Conservation (phyloP, 345 rosid genomes). For the Brassica juncea region DNA sequence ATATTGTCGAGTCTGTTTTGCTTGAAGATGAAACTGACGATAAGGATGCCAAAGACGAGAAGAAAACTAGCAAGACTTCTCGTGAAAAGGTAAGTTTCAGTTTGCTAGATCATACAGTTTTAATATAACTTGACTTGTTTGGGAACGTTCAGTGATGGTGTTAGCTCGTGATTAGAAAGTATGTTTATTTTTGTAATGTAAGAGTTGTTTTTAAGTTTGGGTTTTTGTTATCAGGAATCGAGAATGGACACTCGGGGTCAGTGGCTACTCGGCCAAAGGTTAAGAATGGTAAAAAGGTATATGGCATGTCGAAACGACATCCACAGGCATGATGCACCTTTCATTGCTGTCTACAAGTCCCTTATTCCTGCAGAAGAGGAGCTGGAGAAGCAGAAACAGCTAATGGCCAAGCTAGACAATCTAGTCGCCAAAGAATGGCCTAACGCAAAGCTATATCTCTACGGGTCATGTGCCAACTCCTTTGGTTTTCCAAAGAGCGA, state of each 20-base stretch:
- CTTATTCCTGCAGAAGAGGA: conserved; percentile 82
- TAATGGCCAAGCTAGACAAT: conserved; percentile 63
- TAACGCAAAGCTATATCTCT: conserved; percentile 71
- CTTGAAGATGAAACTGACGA: conserved; percentile 55
- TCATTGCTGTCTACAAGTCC: conserved; percentile 68
- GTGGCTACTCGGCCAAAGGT: conserved; percentile 63
- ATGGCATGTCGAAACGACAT: conserved; percentile 69
- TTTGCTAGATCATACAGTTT: not conserved
- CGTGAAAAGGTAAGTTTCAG: conserved; percentile 49
- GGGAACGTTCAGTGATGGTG: not conserved
- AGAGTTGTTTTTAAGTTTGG: not conserved
- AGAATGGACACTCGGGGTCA: conserved; percentile 82
- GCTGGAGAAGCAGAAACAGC: conserved; percentile 76
- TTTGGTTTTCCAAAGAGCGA: conserved; percentile 94
- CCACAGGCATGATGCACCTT: conserved; percentile 52
- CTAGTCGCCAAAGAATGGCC: conserved; percentile 90
- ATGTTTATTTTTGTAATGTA: not conserved
- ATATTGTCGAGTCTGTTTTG: conserved; percentile 55
- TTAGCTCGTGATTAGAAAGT: not conserved
- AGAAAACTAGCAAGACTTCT: conserved; percentile 30
- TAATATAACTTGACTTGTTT: not conserved
- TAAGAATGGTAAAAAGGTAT: conserved; percentile 53
- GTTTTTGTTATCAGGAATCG: conserved; percentile 59
- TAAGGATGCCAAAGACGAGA: conserved; percentile 50
- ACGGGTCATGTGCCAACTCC: conserved; percentile 96